phyloP scores from a whole-genome alignment of 345 rosid genomes.

The thale cress (Arabidopsis thaliana) region DNA sequence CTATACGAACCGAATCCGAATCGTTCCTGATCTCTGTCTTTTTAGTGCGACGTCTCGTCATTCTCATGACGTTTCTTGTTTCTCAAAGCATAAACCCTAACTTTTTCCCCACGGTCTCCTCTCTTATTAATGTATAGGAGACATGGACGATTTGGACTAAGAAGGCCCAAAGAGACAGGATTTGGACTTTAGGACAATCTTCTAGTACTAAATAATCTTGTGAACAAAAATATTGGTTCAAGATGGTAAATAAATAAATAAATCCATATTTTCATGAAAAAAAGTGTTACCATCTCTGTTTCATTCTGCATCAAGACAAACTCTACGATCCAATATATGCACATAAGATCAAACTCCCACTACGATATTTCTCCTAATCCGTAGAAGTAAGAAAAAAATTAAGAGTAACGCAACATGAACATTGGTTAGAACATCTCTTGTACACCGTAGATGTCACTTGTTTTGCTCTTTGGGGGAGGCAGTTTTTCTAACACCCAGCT shows the following conservation, averaged over 20 bases:
- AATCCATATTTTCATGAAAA: neutral
- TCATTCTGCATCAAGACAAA: neutral
- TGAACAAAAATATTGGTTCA: too few relatives aligned
- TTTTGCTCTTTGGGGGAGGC: conserved; percentile 53
- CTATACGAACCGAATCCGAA: too few relatives aligned
- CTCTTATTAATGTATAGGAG: neutral
- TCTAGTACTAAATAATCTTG: too few relatives aligned
- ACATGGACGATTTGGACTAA: neutral
- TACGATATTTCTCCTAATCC: conserved; percentile 8
- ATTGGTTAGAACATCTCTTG: neutral
- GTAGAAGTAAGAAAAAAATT: neutral
- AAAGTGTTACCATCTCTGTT: neutral
- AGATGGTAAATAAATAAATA: too few relatives aligned
- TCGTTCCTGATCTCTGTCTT: too few relatives aligned
- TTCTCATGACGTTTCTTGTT: too few relatives aligned
- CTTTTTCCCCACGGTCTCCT: too few relatives aligned
- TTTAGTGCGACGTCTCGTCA: too few relatives aligned
- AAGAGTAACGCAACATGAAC: neutral
- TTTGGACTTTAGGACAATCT: too few relatives aligned
- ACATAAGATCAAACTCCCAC: neutral
- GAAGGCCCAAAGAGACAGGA: too few relatives aligned
- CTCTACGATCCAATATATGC: conserved; percentile 1
- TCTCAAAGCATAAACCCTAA: too few relatives aligned
- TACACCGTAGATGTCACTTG: neutral
- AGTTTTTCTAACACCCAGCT: conserved; percentile 61